Conservation (phyloP, 345 rosid species). For the Noccaea bulbosa region DNA sequence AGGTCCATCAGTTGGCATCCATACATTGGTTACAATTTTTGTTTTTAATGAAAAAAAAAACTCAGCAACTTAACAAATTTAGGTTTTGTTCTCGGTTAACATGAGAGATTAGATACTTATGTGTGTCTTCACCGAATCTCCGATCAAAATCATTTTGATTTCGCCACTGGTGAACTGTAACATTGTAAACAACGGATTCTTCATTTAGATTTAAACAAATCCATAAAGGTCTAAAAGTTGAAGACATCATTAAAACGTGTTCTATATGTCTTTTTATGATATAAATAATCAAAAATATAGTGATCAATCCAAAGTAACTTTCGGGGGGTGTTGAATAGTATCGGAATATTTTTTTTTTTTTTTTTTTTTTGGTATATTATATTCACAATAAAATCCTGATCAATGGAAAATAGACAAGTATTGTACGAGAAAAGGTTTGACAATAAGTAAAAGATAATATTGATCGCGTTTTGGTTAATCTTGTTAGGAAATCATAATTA, state of each 20-base stretch:
- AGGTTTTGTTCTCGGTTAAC: background rate
- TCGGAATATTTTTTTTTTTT: no score
- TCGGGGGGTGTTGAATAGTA: conserved; percentile 29
- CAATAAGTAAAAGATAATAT: conserved; percentile 35
- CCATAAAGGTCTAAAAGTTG: background rate
- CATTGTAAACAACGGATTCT: background rate
- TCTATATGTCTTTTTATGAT: background rate
- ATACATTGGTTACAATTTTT: background rate
- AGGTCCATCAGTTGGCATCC: conserved; percentile 19
- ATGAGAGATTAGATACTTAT: background rate
- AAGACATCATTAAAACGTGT: conserved; percentile 24
- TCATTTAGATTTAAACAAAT: background rate
- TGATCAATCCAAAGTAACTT: conserved; percentile 32
- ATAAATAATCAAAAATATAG: conserved; percentile 14
- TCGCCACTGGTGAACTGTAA: conserved; percentile 1
- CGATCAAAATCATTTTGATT: background rate
- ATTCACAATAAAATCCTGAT: conserved; percentile 22
- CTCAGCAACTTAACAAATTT: no score
- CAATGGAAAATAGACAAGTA: conserved; percentile 40
- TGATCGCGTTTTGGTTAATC: conserved; percentile 18
- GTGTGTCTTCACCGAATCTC: background rate
- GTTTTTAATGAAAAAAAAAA: background rate
- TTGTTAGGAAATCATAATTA: conserved; percentile 29
- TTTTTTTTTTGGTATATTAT: no score
- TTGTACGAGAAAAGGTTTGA: conserved; percentile 28